Percentiles rank a stretch among this genome's conserved stretches.
Conservation (phyloP, 2,329 filamentous ascomycete genomes). For the Ciborinia camelliae region DNA sequence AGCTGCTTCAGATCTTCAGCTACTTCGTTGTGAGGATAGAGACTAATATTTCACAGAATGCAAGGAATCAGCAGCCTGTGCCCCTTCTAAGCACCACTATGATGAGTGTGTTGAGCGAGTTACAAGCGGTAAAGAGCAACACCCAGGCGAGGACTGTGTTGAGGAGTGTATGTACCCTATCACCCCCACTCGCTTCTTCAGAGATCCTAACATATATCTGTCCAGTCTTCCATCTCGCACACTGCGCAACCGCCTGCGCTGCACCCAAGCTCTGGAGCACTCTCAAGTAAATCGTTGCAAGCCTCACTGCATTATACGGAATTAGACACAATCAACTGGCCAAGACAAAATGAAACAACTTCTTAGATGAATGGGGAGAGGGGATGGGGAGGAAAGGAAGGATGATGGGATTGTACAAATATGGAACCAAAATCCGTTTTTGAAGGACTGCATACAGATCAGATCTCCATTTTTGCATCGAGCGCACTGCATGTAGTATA, state of each 20-base stretch:
- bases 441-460: conserved; percentile 33
- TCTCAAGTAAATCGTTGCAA: conserved; percentile 68
- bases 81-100: conserved; percentile 92
- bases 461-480: conserved; percentile 23
- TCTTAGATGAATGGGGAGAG: conserved; percentile 26
- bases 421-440: conserved; percentile 28
- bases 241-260: conserved; percentile 90
- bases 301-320: conserved; percentile 16
- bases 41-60: conserved; percentile 62
- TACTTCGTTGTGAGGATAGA: conserved; percentile 1
- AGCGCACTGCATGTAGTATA: conserved; percentile 37
- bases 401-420: conserved; percentile 31
- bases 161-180: conserved; percentile 82
- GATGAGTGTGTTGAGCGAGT: conserved; percentile 98
- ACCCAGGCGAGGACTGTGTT: conserved; percentile 87
- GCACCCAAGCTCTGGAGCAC: conserved; percentile 92
- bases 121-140: conserved; percentile 59
- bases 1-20: neutral
- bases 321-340: conserved; percentile 16
- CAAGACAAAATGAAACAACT: conserved; percentile 8
- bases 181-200: neutral
- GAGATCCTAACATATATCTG: conserved; percentile 11
- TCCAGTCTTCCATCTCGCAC: conserved; percentile 96
- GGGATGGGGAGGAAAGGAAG: conserved; percentile 17
- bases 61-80: conserved; percentile 79